Evolutionary conservation across 116 monocot species (phyloP), one percentile per base, ranked within the genome.

Genomic region (Cymodocea nodosa): DNA sequence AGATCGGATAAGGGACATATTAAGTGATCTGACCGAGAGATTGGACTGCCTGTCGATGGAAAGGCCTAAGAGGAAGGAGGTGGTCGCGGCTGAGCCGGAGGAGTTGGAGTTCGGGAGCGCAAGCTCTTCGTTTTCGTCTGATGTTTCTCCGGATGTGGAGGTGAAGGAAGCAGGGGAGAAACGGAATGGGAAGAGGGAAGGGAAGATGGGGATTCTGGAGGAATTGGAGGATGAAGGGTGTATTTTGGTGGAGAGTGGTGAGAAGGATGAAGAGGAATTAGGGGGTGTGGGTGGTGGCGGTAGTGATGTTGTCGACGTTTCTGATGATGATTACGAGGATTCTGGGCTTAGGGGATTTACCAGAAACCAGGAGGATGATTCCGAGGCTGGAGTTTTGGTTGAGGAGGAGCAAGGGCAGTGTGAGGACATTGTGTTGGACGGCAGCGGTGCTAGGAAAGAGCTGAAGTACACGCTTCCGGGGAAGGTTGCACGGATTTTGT

Each of bases 41-140:
- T 53, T 97, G 61, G 92, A 82, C 64, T 80, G 79, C 4, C 82
- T 98, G 24, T 98, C 89, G 8, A 80, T 98, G 19, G 75, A 87
- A 60, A 97, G 77, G 51, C 71, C 71, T 10, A 57, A 63, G 71
- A 55, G 18, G 39, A 35, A 56, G n/a, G 53, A 24, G 25, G 19
- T 19, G 1, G 66, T 17, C 16, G 81, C 15, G 39, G 14, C 49
- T 14, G 66, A 30, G 13, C 11, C 56, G 20, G 86, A 76, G 5
- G 10, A n/a, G 15, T 54, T 37, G 35, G 75, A 77, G 60, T 82
- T 79, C 55, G 64, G 73, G 58, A 84, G 78, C 39, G 80, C 92
- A 23, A 23, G 35, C 12, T 83, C 86, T 35, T 71, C 86, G 3
- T 68, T 80, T 22, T 74, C 72, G 24, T 60, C 77, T 6, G 62